Evolutionary conservation across 352 stramenopile genomes (phyloP), one percentile per base, ranked within the genome.

Genomic region (Pythium inflatum): DNA sequence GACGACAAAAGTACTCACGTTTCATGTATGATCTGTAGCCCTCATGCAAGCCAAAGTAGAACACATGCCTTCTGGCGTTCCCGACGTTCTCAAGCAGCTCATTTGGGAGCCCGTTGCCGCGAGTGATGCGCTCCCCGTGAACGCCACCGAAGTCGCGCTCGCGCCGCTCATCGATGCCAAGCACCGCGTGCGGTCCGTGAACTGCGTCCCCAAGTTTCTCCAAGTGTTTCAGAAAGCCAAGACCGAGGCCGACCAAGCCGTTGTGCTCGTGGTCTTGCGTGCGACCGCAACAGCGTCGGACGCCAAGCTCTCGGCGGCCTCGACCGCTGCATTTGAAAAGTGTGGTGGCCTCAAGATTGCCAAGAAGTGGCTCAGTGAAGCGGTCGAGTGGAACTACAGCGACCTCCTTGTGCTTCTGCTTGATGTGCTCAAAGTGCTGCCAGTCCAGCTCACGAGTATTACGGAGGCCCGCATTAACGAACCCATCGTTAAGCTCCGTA

Each of bases 381-480:
- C 86, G 18, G 83, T 94, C 5, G 77, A 89, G 24, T 94, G 85
- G 83, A 85, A 87, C 67, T 88, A 95, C 71, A 90, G 78, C 30
- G 85, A 93, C 50, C 76, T 95, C 51, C 75, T 95, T 43, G 82
- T 93, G 54, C 70, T 94, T 54, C 74, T 95, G 49, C 80, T 95
- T 70, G 81, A 90, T 71, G 87, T 93, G 62, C 71, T 95, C 51
- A 90, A 94, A 73, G 80, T 79, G 30, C 71, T 95, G 68, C 86
- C 88, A 49, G 77, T 95, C 59, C 83, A 92, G 78, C 85, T 95
- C 73, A 82, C 76, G 74, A 93, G 86, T 77, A 95, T 95, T 76
- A 95, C 88, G 49, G 86, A 94, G 74, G 88, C 88, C 66, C 78
- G 79, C 57, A 95, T 95, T 70, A 95, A 95, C 80, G 86, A 95